A percentile compares a stretch with the other conserved stretches of the same genome.
These are phyloP conservation scores for Aspergillus tamarii DNA, from an alignment of 2,329 filamentous ascomycete genomes.

Conservation along the genomic window DNA sequence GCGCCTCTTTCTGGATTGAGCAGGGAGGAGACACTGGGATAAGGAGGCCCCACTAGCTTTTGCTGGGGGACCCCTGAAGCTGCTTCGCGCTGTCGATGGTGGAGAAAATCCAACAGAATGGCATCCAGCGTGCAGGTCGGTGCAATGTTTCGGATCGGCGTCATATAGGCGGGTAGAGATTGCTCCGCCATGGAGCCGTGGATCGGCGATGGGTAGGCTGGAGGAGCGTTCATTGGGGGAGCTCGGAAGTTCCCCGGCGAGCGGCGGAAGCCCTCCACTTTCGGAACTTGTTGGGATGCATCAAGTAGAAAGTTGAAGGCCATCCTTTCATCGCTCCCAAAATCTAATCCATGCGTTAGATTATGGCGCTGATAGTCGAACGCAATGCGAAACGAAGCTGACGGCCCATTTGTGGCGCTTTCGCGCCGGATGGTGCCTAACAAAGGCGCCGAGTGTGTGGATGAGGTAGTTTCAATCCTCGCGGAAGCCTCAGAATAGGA, in stretches of 20 bases:
- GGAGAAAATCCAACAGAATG: slow-evolving; percentile 79
- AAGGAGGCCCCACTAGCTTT: slow-evolving; percentile 73
- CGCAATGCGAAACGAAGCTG: slow-evolving; percentile 42
- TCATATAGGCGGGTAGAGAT: slow-evolving; percentile 37
- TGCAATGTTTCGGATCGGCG: slow-evolving; percentile 61
- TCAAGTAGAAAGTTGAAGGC: slow-evolving; percentile 75
- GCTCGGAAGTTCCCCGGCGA: slow-evolving; percentile 29
- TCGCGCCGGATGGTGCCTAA: slow-evolving; percentile 29
- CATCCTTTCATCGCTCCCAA: slow-evolving; percentile 64
- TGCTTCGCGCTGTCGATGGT: slow-evolving; percentile 67
- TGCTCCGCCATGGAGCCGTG: slow-evolving; percentile 29
- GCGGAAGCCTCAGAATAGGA: slow-evolving; percentile 34
- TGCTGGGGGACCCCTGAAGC: slow-evolving; percentile 66
- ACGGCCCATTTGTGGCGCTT: slow-evolving; percentile 23
- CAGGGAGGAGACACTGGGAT: slow-evolving; percentile 78
- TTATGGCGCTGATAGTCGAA: slow-evolving; percentile 48
- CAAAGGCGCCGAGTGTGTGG: slow-evolving; percentile 31
- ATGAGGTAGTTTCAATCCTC: slow-evolving; percentile 34
- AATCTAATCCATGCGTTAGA: slow-evolving; percentile 59
- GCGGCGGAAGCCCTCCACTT: slow-evolving; percentile 51
- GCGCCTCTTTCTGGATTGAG: slow-evolving; percentile 68
- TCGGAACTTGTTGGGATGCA: slow-evolving; percentile 57
- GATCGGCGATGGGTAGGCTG: slow-evolving; percentile 29
- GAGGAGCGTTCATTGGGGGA: slow-evolving; percentile 24
- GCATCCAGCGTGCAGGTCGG: slow-evolving; percentile 77